Base-by-base conservation (phyloP, 1,139 yeast genomes). In the Yamadazyma oceani region DNA sequence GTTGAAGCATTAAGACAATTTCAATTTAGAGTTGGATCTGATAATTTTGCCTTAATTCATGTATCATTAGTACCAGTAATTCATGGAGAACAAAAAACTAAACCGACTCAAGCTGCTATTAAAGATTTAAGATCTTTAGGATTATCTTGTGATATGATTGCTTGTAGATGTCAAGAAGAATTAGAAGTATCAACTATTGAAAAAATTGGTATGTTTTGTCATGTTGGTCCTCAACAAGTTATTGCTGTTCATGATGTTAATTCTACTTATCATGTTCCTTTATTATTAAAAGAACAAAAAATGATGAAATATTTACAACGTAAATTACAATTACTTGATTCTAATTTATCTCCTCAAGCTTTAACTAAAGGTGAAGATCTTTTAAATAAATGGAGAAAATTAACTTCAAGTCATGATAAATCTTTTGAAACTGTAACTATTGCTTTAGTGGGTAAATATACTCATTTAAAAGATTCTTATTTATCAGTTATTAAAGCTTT, bases 71-170 rank as follows among this genome's bases (percentile, higher is more conserved):
- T 92, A 32, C 97, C 97, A 28, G 97, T 92, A 37, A 92, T 92
- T 55, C 95, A 89, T 51, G 98, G 97, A 44, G 99, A 92, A 71
- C 96, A 92, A 68, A 92, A 92, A 75, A 92, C 99, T 35, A 92
- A 92, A 69, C 99, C 99, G 41, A 92, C 99, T 9, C 99, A 92
- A 70, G 98, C 97, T 45, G 99, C 99, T 32, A 86, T 94, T 57
- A 88, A 89, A 63, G 98, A 92, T 62, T 78, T 92, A 65, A 83
- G 99, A 69, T 85, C 96, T 39, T 73, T 92, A 49, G 99, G 99
- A 53, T 77, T 94, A 60, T 79, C 85, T 31, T 97, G 98, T 12
- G 97, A 94, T 64, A 85, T 92, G 80, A 88, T 92, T 68, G 98
- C 97, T 42, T 92, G 97, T 72, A 82, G 99, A 73, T 92, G 98